Evolutionary conservation across 2,329 filamentous ascomycete species (phyloP), one percentile per base, ranked within the genome.

Genomic region (Neodidymelliopsis sp.): DNA sequence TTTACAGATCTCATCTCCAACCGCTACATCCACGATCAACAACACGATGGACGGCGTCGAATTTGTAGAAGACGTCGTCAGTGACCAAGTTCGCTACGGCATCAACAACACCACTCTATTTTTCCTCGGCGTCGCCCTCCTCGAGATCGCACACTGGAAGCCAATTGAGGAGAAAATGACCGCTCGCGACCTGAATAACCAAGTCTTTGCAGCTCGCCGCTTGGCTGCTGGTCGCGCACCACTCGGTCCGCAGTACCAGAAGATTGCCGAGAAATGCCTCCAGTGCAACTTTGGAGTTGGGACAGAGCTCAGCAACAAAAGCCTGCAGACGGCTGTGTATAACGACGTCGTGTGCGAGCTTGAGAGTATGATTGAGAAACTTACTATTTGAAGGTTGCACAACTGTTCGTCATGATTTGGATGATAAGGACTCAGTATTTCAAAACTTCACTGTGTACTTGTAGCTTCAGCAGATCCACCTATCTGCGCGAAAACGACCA

Each of bases 101-200:
- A 65, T 67, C 50, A 60, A 60, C 30, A 67, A 66, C 13, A 47
- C 46, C 1, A 53, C 63, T 0, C 48, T 67, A 8, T 65, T 65
- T 36, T 62, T 53, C 27, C 56, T 66, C 2, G 64, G 64, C 1
- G 53, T 66, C 3, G 64, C 63, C 1, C 38, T 67, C 3, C 59
- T 66, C 3, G 63, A 67, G 28, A 57, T 67, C 1, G 58, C 56
- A 2, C 53, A 64, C 19, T 65, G 63, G 59, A 56, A 56, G 29
- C 49, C 60, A 1, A 47, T 66, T 2, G 57, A 60, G 25, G 40
- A 44, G 33, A 43, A 65, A 12, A 59, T 56, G 33, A 49, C 38
- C 4, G 22, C 48, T 0, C 25, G 49, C 19, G 65, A 66, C 30
- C 43, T 46, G 9, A 52, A 60, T 24, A 47, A 56, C 12, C 41